Conservation (phyloP, 2,329 filamentous ascomycete genomes). For the Fusarium oxysporum region DNA sequence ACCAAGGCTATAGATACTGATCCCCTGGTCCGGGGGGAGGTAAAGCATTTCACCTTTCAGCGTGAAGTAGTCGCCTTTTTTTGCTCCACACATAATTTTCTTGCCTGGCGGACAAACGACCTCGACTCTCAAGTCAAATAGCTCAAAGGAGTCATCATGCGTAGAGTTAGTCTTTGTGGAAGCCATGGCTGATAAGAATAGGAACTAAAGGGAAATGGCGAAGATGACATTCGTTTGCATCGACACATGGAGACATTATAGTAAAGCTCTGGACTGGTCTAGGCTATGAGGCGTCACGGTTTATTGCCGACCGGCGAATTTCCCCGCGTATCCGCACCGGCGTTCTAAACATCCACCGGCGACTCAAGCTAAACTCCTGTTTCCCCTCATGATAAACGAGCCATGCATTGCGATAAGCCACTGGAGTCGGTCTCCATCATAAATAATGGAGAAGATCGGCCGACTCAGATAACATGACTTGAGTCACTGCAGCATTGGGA, state of each 20-base stretch:
- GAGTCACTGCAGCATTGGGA: not conserved
- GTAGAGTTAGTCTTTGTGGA: accelerated
- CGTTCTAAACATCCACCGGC: not conserved
- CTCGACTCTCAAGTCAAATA: not conserved
- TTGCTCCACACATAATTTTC: not conserved
- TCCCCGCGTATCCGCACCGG: not conserved
- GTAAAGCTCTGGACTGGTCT: not conserved
- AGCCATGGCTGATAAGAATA: not conserved
- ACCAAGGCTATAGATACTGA: not conserved
- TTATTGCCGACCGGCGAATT: not conserved
- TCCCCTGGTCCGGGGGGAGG: not conserved
- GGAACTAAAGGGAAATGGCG: accelerated
- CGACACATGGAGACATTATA: not conserved
- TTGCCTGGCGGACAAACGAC: not conserved
- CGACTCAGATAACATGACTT: not conserved
- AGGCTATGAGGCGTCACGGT: accelerated
- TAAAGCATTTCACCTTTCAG: not conserved
- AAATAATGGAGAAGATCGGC: constrained; percentile 1
- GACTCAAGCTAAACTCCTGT: not conserved
- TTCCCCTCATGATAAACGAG: not conserved
- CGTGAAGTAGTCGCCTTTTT: not conserved
- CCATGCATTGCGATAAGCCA: not conserved
- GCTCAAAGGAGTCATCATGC: not conserved
- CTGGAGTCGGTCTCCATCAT: not conserved
- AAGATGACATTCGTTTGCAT: accelerated